Percentiles rank a stretch among this genome's conserved stretches.
Evolutionary conservation across 2,329 filamentous ascomycete genomes (phyloP).

Genomic region (Cordyceps fumosorosea): DNA sequence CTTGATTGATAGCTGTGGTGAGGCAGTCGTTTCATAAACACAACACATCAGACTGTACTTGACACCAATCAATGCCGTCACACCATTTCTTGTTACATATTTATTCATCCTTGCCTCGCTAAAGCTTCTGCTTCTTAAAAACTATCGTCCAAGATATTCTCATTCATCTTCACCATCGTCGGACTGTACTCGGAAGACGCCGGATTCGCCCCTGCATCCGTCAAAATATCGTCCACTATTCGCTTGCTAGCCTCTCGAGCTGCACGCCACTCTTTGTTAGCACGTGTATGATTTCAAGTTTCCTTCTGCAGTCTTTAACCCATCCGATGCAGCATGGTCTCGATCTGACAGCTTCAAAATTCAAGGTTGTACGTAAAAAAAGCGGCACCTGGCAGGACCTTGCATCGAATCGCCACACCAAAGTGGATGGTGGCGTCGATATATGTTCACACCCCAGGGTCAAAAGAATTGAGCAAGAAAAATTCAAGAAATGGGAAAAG

Average conservation of each 20-base stretch:
- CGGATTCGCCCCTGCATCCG: constrained; percentile 62
- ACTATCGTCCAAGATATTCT: constrained; percentile 55
- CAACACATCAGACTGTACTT: no score
- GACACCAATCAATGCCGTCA: neutral
- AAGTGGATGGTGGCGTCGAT: neutral
- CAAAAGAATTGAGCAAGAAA: neutral
- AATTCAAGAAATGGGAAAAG: neutral
- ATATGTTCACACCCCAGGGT: neutral
- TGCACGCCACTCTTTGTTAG: constrained; percentile 23
- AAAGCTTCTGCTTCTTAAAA: constrained; percentile 35
- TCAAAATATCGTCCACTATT: constrained; percentile 73
- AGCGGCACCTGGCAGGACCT: neutral
- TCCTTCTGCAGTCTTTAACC: neutral
- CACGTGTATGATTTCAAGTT: neutral
- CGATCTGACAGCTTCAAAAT: neutral
- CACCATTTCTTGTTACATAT: neutral
- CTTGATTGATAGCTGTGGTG: neutral
- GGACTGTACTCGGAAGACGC: constrained; percentile 55
- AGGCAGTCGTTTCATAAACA: no score
- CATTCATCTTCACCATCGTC: constrained; percentile 58
- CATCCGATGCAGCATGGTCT: neutral
- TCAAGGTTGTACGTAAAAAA: constrained; percentile 5
- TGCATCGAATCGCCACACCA: constrained; percentile 8
- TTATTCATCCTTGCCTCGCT: neutral
- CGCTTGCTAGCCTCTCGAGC: constrained; percentile 73